Evolutionary conservation across 768 basidiomycete genomes (phyloP).

Genomic region (Phanerochaete carnosa): DNA sequence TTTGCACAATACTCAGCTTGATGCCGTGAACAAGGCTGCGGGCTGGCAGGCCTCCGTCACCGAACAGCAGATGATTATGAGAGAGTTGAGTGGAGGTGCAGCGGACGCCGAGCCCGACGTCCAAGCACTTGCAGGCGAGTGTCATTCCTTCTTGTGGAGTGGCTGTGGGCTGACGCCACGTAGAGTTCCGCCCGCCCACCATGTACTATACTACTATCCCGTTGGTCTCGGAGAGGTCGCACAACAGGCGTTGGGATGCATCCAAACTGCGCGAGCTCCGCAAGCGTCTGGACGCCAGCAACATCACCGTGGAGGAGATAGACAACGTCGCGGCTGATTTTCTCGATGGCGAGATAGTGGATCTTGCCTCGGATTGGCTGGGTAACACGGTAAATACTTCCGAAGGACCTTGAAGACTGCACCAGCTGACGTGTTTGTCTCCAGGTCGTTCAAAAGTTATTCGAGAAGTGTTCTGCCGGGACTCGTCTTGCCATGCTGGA

Average conservation of each 20-base stretch:
- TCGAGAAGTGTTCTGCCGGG: slow-evolving; percentile 78
- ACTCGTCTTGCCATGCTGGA: slow-evolving; percentile 91
- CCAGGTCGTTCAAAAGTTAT: slow-evolving; percentile 94
- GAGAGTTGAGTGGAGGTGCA: slow-evolving; percentile 78
- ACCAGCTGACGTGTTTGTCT: neutral
- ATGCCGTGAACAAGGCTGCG: slow-evolving; percentile 56
- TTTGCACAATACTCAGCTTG: slow-evolving; percentile 54
- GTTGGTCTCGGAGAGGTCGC: slow-evolving; percentile 76
- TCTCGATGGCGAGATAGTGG: slow-evolving; percentile 91
- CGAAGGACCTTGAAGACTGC: neutral
- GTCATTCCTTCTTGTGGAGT: neutral
- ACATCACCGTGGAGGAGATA: slow-evolving; percentile 79
- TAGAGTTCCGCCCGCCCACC: slow-evolving; percentile 88
- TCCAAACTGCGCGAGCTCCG: slow-evolving; percentile 91
- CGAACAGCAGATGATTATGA: slow-evolving; percentile 97
- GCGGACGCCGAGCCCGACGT: slow-evolving; percentile 82
- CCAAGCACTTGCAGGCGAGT: slow-evolving; percentile 77
- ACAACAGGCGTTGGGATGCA: slow-evolving; percentile 90
- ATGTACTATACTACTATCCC: slow-evolving; percentile 98
- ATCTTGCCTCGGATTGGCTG: slow-evolving; percentile 96
- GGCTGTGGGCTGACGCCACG: neutral
- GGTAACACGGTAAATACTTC: slow-evolving; percentile 76
- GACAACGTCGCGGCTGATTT: slow-evolving; percentile 89
- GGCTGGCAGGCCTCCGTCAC: slow-evolving; percentile 76
- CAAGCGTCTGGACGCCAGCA: slow-evolving; percentile 90